These are phyloP conservation scores for Schrenkiella parvula DNA, from an alignment of 345 rosid species.

Conservation along the genomic window DNA sequence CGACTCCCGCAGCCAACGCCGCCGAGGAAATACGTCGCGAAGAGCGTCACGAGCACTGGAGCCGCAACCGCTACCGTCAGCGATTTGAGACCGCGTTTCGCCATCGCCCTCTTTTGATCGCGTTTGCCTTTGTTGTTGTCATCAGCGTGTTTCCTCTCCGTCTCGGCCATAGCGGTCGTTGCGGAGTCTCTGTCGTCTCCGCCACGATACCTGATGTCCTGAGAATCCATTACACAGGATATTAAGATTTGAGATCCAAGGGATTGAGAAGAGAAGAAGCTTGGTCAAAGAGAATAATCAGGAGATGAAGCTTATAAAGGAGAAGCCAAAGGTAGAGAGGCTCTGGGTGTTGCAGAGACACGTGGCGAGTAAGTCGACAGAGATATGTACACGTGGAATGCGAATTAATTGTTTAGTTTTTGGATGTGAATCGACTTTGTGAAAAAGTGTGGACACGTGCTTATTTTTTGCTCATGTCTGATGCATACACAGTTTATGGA, in stretches of 20 bases:
- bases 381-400: conserved; percentile 18
- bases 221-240: conserved; percentile 45
- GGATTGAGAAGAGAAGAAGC: neutral
- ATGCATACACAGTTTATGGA: neutral
- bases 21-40: conserved; percentile 50
- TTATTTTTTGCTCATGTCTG: neutral
- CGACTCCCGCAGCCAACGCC: conserved; percentile 13
- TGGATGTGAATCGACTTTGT: neutral
- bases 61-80: conserved; percentile 53
- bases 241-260: neutral
- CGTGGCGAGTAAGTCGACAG: conserved; percentile 29
- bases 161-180: conserved; percentile 15
- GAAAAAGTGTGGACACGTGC: conserved; percentile 24
- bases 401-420: neutral
- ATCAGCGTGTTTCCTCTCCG: conserved; percentile 14
- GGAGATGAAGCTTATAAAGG: conserved; percentile 7
- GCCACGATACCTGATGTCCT: conserved; percentile 50
- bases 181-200: conserved; percentile 31
- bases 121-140: conserved; percentile 23
- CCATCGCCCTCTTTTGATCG: conserved; percentile 52
- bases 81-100: conserved; percentile 67
- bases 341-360: conserved; percentile 26
- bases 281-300: conserved; percentile 13
- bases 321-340: neutral
- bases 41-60: conserved; percentile 57